Conservation (phyloP, 1,139 yeast species). For the Groenewaldozyma sp. region DNA sequence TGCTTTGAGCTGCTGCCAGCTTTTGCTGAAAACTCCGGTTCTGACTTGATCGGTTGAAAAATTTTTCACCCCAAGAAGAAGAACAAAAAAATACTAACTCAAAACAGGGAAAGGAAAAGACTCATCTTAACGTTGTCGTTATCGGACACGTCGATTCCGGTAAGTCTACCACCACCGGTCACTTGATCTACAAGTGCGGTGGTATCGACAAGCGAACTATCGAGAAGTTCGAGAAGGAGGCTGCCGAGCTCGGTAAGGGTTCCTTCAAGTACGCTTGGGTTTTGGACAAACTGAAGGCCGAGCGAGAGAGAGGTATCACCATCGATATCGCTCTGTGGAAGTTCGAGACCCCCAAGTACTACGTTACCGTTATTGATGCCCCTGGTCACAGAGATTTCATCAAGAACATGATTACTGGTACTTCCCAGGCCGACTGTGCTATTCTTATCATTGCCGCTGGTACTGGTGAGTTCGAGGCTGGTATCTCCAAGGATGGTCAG, state of each 20-base stretch:
- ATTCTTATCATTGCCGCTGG: constrained; percentile 86
- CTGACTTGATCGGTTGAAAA: too few species aligned
- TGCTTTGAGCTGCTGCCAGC: too few species aligned
- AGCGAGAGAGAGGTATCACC: constrained; percentile 97
- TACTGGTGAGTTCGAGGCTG: constrained; percentile 92
- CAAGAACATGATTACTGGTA: constrained; percentile 92
- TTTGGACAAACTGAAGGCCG: constrained; percentile 90
- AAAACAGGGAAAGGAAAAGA: constrained; percentile 75
- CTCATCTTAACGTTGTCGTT: constrained; percentile 98
- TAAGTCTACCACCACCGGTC: constrained; percentile 97
- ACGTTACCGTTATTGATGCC: constrained; percentile 88
- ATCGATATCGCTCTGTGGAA: constrained; percentile 92
- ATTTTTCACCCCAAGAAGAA: too few species aligned
- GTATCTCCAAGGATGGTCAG: constrained; percentile 90
- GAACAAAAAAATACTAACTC: constrained; percentile 2
- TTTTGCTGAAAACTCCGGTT: too few species aligned
- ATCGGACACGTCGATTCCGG: constrained; percentile 99
- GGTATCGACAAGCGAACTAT: constrained; percentile 96
- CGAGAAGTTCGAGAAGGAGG: constrained; percentile 98
- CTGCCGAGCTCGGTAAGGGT: constrained; percentile 97
- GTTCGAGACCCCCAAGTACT: constrained; percentile 92
- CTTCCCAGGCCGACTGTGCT: constrained; percentile 93
- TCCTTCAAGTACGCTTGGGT: constrained; percentile 99
- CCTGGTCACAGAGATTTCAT: constrained; percentile 98
- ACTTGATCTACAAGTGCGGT: constrained; percentile 93